A percentile compares a stretch with the other conserved stretches of the same genome.
phyloP scores from a whole-genome alignment of 306 rosid species.

The Heteromeles arbutifolia region DNA sequence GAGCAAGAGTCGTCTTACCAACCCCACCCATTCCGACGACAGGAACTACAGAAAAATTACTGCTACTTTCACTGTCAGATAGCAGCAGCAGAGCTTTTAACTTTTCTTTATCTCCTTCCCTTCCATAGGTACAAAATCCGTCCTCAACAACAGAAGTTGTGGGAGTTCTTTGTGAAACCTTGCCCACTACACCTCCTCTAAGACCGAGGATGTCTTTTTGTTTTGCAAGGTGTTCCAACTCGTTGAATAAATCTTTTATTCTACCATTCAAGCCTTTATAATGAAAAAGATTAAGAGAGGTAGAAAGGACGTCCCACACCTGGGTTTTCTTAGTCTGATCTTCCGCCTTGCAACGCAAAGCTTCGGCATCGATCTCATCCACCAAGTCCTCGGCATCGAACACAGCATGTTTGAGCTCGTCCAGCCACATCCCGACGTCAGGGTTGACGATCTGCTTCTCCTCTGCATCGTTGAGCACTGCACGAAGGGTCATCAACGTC shows the following conservation, averaged over 20 bases:
- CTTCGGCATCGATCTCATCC: background rate
- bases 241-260: background rate
- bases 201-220: background rate
- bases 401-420: background rate
- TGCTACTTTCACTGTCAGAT: background rate
- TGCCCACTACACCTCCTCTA: background rate
- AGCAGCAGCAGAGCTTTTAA: background rate
- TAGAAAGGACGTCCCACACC: background rate
- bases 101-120: background rate
- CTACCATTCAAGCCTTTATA: background rate
- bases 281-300: background rate
- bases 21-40: background rate
- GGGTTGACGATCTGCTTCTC: no score
- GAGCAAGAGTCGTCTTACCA: background rate
- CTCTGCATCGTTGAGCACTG: no score
- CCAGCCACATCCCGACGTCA: no score
- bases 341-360: background rate
- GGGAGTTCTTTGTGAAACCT: background rate
- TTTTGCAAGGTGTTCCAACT: background rate
- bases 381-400: background rate
- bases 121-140: background rate
- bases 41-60: background rate
- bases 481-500: fast-evolving
- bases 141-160: background rate
- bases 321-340: background rate